phyloP scores from a whole-genome alignment of 805 yeast genomes.

The Candida boleticola region DNA sequence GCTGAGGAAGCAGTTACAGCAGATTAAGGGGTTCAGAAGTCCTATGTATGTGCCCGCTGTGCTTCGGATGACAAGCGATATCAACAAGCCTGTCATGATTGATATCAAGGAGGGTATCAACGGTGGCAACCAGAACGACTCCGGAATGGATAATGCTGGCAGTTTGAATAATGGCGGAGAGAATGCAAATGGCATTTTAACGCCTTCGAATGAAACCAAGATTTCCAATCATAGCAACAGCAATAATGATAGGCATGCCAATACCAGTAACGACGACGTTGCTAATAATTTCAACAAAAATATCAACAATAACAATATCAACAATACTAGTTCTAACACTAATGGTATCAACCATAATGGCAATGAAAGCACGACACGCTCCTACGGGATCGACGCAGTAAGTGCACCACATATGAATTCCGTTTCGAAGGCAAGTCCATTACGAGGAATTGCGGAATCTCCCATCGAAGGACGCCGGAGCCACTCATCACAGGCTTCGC shows the following conservation, averaged over 20 bases:
- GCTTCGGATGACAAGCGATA: constrained; percentile 43
- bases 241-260: background rate
- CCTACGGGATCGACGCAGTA: too few species aligned
- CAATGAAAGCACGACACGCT: background rate
- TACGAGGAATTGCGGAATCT: too few species aligned
- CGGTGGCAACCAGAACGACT: background rate
- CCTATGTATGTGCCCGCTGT: constrained; percentile 94
- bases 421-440: too few species aligned
- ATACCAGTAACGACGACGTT: constrained; percentile 6
- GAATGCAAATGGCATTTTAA: too few species aligned
- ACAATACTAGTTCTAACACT: constrained; percentile 1
- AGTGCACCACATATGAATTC: too few species aligned
- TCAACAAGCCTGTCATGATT: constrained; percentile 4
- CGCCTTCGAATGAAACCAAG: too few species aligned
- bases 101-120: background rate
- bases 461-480: constrained; percentile 4
- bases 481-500: constrained; percentile 18
- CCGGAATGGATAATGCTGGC: background rate
- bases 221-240: background rate
- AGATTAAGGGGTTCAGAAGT: constrained; percentile 75
- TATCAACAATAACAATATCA: background rate
- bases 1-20: constrained; percentile 42
- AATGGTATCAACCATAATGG: background rate
- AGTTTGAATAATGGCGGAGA: background rate
- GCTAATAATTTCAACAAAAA: background rate